Base-by-base conservation (phyloP, 139 green algal species). In the Picochlorum costavermella region DNA sequence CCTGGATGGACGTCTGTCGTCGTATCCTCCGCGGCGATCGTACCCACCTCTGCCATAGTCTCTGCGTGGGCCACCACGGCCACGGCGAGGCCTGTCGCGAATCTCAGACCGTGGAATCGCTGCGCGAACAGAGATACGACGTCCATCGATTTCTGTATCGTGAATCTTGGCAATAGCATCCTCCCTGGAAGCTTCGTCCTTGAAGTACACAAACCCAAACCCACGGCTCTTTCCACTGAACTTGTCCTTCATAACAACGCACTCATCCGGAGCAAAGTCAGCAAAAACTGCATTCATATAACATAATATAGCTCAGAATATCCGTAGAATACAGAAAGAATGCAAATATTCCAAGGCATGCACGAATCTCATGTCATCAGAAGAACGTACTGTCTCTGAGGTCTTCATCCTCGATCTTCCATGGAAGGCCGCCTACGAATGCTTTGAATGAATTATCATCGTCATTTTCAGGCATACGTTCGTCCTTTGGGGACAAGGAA, bases 181-280 rank as follows among this genome's bases (percentile, higher is more conserved):
- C 51, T 88, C 65, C 63, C 84, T 72, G 45, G 80, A 70, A 33
- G 59, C 62, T 64, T 81, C 68, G 48, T 92, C 75, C 3, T 56
- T 63, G 50, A 95, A 95, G 0, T 65, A 85, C 0, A 95, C 88
- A 58, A 95, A 95, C 44, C 88, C 87, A 71, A 95, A 95, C 49
- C 87, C 87, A 20, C 88, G 71, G 4, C 83, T 86, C n/a, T 80
- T 74, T 11, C 63, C 55, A 0, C 83, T 89, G 28, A 79, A 61
- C 45, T 73, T 79, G 57, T 90, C 83, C 0, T 82, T 68, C 79
- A 87, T 85, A 3, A 88, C 79, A 5, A 63, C 58, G 3, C 78
- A 79, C 0, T 65, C 45, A 0, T 33, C 61, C 25, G 78, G 64
- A 23, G 70, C 48, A 49, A 77, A 77, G 43, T 86, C 73, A 8